Evolutionary conservation across 116 monocot genomes (phyloP).

Genomic region (Dioscorea cayenensis): DNA sequence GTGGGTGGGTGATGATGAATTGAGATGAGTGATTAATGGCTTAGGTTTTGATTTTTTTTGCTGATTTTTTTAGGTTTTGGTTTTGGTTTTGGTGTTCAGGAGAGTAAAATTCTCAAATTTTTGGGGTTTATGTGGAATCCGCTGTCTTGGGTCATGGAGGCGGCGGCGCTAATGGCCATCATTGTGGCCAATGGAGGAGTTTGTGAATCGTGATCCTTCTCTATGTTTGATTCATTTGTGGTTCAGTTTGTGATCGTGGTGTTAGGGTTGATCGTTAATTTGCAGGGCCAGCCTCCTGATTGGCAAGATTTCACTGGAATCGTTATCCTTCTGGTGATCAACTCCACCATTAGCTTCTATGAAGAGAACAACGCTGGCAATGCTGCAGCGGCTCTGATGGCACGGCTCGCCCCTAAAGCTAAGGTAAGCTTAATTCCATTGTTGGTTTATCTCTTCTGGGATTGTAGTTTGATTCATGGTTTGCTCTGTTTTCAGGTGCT

Average conservation of each 20-base stretch:
- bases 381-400: slow-evolving; percentile 97
- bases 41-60: not conserved
- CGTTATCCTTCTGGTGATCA: slow-evolving; percentile 82
- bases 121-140: slow-evolving; percentile 99
- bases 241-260: not conserved
- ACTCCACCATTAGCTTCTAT: slow-evolving; percentile 94
- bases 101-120: slow-evolving; percentile 85
- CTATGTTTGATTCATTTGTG: not conserved
- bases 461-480: not conserved
- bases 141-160: slow-evolving; percentile 99
- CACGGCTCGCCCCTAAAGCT: slow-evolving; percentile 89
- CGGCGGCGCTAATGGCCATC: slow-evolving; percentile 99
- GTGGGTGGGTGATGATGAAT: slow-evolving; percentile 10
- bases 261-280: not conserved
- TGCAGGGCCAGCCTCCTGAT: slow-evolving; percentile 95
- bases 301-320: slow-evolving; percentile 99
- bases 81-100: slow-evolving; percentile 35
- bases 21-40: not conserved
- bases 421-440: slow-evolving; percentile 29
- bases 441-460: not conserved
- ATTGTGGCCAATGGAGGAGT: slow-evolving; percentile 99
- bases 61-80: not conserved
- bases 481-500: slow-evolving; percentile 46
- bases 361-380: slow-evolving; percentile 99
- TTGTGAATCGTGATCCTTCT: slow-evolving; percentile 3